Percentiles rank a stretch among this genome's conserved stretches.
These are phyloP conservation scores for Ogataea methanolica DNA, from an alignment of 805 yeast species.

Conservation along the genomic window DNA sequence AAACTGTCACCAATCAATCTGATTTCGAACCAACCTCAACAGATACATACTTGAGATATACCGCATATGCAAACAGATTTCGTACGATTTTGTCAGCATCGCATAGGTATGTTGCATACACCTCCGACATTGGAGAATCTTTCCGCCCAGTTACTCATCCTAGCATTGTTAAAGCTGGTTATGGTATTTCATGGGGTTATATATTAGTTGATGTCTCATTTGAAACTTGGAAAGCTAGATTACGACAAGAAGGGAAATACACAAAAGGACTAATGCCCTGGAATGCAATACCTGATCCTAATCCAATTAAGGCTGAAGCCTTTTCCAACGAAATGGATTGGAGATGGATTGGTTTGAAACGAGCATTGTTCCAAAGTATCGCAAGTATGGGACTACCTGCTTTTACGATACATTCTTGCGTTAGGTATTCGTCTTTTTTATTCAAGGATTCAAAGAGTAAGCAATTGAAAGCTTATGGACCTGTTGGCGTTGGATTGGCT, in stretches of 20 bases:
- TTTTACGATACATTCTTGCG: constrained; percentile 74
- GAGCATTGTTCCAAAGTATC: constrained; percentile 76
- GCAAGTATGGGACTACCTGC: constrained; percentile 90
- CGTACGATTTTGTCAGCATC: constrained; percentile 69
- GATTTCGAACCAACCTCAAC: constrained; percentile 12
- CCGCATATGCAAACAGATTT: constrained; percentile 75
- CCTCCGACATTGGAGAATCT: constrained; percentile 83
- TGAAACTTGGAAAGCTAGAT: constrained; percentile 67
- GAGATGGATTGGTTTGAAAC: constrained; percentile 57
- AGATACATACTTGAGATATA: constrained; percentile 51
- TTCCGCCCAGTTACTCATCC: constrained; percentile 82
- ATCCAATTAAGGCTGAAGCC: constrained; percentile 33
- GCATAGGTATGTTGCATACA: constrained; percentile 80
- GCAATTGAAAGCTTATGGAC: constrained; percentile 58
- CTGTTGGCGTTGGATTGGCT: constrained; percentile 73
- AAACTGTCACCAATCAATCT: no score
- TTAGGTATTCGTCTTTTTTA: constrained; percentile 59
- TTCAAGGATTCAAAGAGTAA: constrained; percentile 53
- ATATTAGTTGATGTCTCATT: constrained; percentile 70
- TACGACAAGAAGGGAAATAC: constrained; percentile 62
- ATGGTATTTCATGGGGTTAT: constrained; percentile 74
- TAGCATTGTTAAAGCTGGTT: constrained; percentile 54
- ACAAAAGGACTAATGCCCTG: constrained; percentile 63
- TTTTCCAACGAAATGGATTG: constrained; percentile 51
- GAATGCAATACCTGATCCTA: constrained; percentile 44